Evolutionary conservation across 768 basidiomycete genomes (phyloP).

Genomic region (Tremella yokohamensis): DNA sequence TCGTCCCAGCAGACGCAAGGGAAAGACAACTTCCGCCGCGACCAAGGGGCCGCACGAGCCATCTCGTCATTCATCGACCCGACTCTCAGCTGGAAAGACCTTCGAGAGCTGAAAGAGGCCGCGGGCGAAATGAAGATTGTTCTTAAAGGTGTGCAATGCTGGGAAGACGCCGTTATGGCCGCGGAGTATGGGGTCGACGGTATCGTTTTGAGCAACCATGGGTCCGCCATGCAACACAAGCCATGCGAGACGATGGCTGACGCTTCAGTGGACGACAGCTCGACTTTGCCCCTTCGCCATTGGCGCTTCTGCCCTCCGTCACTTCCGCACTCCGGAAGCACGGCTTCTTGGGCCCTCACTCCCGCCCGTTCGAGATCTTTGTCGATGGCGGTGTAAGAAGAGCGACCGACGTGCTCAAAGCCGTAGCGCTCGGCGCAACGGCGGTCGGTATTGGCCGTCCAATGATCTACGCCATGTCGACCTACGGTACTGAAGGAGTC

Average conservation of each 20-base stretch:
- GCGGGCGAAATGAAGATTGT: conserved; percentile 78
- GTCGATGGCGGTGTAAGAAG: conserved; percentile 93
- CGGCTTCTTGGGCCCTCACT: conserved; percentile 59
- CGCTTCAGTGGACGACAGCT: conserved; percentile 23
- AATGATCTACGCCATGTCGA: conserved; percentile 49
- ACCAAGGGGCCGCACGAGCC: conserved; percentile 88
- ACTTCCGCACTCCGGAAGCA: conserved; percentile 66
- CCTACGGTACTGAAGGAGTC: conserved; percentile 81
- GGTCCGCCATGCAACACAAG: conserved; percentile 16
- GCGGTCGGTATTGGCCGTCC: conserved; percentile 64
- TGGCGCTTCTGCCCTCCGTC: conserved; percentile 86
- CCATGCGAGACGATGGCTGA: background rate
- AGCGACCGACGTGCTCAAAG: conserved; percentile 85
- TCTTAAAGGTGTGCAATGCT: conserved; percentile 82
- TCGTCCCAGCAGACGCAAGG: conserved; percentile 47
- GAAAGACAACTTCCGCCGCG: conserved; percentile 63
- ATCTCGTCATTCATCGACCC: conserved; percentile 98
- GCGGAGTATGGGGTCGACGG: conserved; percentile 56
- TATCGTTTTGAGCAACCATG: conserved; percentile 44
- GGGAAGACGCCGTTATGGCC: conserved; percentile 85
- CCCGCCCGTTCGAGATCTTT: conserved; percentile 69
- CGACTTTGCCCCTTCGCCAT: conserved; percentile 67
- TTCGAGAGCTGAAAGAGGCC: conserved; percentile 70
- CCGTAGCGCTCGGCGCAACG: conserved; percentile 81
- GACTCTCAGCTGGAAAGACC: conserved; percentile 76